Base-by-base conservation (phyloP, 345 rosid species). In the Eutrema yunnanense region DNA sequence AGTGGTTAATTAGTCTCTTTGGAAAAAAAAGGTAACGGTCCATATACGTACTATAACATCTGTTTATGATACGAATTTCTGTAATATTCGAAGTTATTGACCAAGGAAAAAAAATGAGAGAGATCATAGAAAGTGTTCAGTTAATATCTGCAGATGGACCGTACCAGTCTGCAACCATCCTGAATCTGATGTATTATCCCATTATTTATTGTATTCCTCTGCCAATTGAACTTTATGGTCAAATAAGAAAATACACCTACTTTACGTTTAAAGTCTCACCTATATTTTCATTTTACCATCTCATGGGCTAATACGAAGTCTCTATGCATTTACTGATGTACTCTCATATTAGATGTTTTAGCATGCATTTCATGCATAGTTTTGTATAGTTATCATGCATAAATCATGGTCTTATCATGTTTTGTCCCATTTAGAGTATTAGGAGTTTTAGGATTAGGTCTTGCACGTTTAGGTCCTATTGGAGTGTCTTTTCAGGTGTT, bases 191-290 rank as follows among this genome's bases (percentile, higher is more conserved):
- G 34, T 32, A 44, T 49, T 34, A 50, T 71, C 34, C 51, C 68
- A 71, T 26, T 71, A 61, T 51, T 61, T 71, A 71, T 38, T 76
- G 66, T 76, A 69, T 29, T 33, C 71, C 46, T 69, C 60, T 76
- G 71, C 75, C 65, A 62, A 30, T 53, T 62, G 34, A 56, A 55
- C 54, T 55, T 55, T 56, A 7, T 55, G 66, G 71, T 69, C 61
- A 69, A 69, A 69, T 36, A 36, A 62, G 50, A 62, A 55, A 44
- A 53, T 32, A 32, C 40, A 44, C 38, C 37, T 75, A 37, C 64
- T 44, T 69, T 12, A 9, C n/a, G n/a, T 56, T 69, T 55, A 13
- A 44, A 55, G 65, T 62, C 52, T 46, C 44, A 68, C 64, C n/a
- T 30, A 33, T 30, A 19, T 27, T 46, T 57, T 54, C 59, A 54